These are phyloP conservation scores for Carex sylvatica DNA, from an alignment of 202 grass and related monocot species.

Conservation along the genomic window DNA sequence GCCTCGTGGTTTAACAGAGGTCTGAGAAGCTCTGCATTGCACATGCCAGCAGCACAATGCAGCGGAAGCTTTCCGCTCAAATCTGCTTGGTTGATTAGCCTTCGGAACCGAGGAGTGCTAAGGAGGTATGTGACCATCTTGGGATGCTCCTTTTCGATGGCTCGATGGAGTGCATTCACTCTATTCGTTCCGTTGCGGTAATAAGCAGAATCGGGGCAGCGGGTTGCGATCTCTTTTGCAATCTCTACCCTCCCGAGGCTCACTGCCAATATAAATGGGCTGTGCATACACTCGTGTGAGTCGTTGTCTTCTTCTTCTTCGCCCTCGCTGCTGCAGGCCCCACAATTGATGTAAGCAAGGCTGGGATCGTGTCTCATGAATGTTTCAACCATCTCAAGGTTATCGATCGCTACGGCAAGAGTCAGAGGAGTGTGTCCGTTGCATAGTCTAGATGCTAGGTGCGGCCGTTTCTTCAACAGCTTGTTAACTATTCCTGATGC, in stretches of 20 bases:
- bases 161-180: not conserved
- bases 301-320: not conserved
- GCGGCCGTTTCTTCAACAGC: not conserved
- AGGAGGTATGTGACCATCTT: not conserved
- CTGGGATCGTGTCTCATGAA: conserved; percentile 5
- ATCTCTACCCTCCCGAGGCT: not conserved
- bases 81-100: conserved; percentile 18
- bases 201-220: conserved; percentile 18
- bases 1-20: not conserved
- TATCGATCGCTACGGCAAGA: not conserved
- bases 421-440: not conserved
- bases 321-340: not conserved
- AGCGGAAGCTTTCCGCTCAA: not conserved
- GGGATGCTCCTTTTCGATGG: not conserved
- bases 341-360: conserved; percentile 5
- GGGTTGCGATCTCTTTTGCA: not conserved
- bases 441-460: not conserved
- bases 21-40: conserved; percentile 3
- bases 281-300: not conserved
- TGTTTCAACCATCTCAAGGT: conserved; percentile 9
- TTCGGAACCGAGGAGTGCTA: not conserved
- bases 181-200: not conserved
- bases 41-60: not conserved
- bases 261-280: not conserved
- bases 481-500: conserved; percentile 3